A percentile compares a stretch with the other conserved stretches of the same genome.
phyloP scores from a whole-genome alignment of 2,329 filamentous ascomycete species.

The Zelopaecilomyces penicillatus region DNA sequence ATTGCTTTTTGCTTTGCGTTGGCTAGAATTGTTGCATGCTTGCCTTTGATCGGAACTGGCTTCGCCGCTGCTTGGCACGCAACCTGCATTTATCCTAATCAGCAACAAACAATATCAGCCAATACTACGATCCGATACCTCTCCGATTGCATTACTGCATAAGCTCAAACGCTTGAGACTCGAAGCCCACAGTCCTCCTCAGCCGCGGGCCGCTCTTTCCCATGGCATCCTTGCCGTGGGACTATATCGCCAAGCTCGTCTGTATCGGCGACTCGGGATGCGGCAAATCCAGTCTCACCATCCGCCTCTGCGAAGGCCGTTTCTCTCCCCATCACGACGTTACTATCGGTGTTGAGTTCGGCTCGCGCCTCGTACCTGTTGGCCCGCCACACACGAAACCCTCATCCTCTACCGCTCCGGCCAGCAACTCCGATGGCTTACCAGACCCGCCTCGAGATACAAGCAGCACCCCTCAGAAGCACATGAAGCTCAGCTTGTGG shows the following conservation, averaged over 20 bases:
- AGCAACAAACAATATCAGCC: no score
- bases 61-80: no score
- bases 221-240: conserved; percentile 68
- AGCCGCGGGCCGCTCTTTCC: conserved; percentile 3
- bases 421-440: conserved; percentile 30
- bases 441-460: conserved; percentile 43
- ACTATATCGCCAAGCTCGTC: conserved; percentile 98
- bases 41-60: no score
- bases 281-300: conserved; percentile 89
- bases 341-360: conserved; percentile 94
- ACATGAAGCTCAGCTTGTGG: conserved; percentile 94
- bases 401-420: conserved; percentile 13
- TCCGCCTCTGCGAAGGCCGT: conserved; percentile 91
- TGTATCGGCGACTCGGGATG: conserved; percentile 95
- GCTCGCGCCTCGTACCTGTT: conserved; percentile 84
- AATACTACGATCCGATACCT: no score
- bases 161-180: not conserved
- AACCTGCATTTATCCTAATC: no score
- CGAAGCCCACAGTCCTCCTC: not conserved
- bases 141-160: no score
- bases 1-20: no score
- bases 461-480: conserved; percentile 45
- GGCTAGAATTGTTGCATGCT: no score
- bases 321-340: conserved; percentile 94
- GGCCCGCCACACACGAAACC: conserved; percentile 64